A percentile compares a stretch with the other conserved stretches of the same genome.
These are phyloP conservation scores for Xylaria grammica DNA, from an alignment of 495 filamentous ascomycete genomes.

Conservation along the genomic window DNA sequence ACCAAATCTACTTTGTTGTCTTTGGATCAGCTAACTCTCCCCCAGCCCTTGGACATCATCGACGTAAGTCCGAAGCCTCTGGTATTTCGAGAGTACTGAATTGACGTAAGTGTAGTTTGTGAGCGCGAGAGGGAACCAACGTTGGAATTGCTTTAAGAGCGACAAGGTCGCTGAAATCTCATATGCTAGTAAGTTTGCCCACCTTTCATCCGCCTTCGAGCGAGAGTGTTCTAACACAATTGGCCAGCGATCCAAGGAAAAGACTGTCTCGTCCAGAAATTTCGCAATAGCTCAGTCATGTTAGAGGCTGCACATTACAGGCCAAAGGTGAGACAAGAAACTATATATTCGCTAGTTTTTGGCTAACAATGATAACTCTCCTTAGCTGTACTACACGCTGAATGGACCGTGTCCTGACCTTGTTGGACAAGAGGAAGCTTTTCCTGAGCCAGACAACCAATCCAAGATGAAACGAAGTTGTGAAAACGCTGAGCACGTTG, in stretches of 20 bases:
- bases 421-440: conserved; percentile 67
- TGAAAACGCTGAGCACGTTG: conserved; percentile 84
- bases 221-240: conserved; percentile 22
- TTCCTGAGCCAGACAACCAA: conserved; percentile 79
- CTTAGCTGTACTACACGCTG: conserved; percentile 57
- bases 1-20: not conserved
- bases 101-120: conserved; percentile 68
- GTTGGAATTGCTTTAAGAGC: conserved; percentile 83
- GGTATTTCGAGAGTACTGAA: conserved; percentile 20
- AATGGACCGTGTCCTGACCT: conserved; percentile 49
- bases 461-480: conserved; percentile 84
- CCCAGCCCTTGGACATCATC: conserved; percentile 73
- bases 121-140: conserved; percentile 67
- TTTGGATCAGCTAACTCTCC: conserved; percentile 35
- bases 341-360: not conserved
- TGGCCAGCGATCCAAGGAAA: conserved; percentile 81
- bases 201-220: not conserved
- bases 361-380: not conserved
- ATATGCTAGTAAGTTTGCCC: conserved; percentile 77
- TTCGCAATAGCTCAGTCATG: conserved; percentile 96
- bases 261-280: conserved; percentile 89
- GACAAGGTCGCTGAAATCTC: conserved; percentile 89
- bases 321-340: conserved; percentile 68
- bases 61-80: conserved; percentile 54
- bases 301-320: conserved; percentile 78